These are phyloP conservation scores for Saturnispora mendoncae DNA, from an alignment of 805 yeast species.

Conservation along the genomic window DNA sequence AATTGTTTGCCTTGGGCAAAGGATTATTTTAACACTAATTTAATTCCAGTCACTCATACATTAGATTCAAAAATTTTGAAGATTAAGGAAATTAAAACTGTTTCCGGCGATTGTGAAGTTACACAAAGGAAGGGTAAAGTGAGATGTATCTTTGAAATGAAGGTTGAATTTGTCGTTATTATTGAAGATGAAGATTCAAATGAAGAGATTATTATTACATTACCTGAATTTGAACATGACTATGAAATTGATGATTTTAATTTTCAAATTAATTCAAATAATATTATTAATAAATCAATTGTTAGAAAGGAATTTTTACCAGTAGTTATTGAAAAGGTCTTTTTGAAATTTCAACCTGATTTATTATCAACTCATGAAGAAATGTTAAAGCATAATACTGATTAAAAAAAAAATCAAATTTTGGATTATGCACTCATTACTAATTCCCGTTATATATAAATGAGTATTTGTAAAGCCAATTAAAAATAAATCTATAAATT, in stretches of 20 bases:
- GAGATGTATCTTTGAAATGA: conserved; percentile 64
- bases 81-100: conserved; percentile 32
- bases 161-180: conserved; percentile 38
- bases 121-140: conserved; percentile 79
- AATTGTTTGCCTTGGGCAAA: conserved; percentile 91
- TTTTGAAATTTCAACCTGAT: conserved; percentile 54
- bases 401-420: conserved; percentile 14
- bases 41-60: conserved; percentile 38
- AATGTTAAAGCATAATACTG: conserved; percentile 49
- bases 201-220: conserved; percentile 35
- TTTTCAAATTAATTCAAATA: conserved; percentile 36
- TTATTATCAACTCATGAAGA: conserved; percentile 53
- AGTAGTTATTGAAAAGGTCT: conserved; percentile 32
- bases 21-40: conserved; percentile 55
- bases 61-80: conserved; percentile 29
- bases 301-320: conserved; percentile 48
- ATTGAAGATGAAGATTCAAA: conserved; percentile 29
- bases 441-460: too few species aligned
- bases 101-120: conserved; percentile 73
- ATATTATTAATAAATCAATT: conserved; percentile 29
- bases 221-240: conserved; percentile 72
- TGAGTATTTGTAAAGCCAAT: too few species aligned
- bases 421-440: not conserved
- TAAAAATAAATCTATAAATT: not conserved
- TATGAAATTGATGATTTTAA: conserved; percentile 59